Conservation (phyloP, 257 asterid species). For the Nicotiana undulata region DNA sequence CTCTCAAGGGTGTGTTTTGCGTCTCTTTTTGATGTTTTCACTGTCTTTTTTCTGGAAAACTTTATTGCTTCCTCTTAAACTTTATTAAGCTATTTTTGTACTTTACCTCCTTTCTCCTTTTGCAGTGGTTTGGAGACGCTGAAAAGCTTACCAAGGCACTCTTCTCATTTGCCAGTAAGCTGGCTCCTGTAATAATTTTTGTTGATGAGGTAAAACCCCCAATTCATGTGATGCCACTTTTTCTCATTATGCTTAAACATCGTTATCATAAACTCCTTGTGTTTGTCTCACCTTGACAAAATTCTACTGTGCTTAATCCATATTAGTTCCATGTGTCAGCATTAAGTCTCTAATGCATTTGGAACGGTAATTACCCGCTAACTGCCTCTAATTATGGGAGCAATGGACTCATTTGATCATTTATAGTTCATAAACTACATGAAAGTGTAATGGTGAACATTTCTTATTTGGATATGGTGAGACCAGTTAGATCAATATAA, state of each 20-base stretch:
- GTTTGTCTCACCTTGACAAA: neutral
- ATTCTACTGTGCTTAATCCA: neutral
- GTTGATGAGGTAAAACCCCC: constrained; percentile 78
- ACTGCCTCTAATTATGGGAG: neutral
- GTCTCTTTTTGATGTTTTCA: neutral
- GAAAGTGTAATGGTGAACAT: neutral
- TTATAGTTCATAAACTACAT: neutral
- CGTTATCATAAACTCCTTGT: neutral
- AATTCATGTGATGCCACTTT: neutral
- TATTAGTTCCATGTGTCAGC: neutral
- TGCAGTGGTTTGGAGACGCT: constrained; percentile 99
- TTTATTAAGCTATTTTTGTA: neutral
- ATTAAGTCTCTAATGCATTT: neutral
- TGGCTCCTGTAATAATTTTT: constrained; percentile 93
- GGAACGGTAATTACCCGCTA: neutral
- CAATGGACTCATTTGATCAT: neutral
- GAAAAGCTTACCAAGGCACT: constrained; percentile 94
- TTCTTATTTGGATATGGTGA: neutral
- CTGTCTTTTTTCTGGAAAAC: neutral
- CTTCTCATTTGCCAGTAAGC: constrained; percentile 94
- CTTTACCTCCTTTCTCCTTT: constrained; percentile 14
- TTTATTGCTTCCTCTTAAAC: neutral
- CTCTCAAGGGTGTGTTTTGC: neutral
- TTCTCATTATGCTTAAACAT: neutral
- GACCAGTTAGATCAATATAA: neutral